These are phyloP conservation scores for Mallotus repandus DNA, from an alignment of 441 rosid genomes.

Conservation along the genomic window DNA sequence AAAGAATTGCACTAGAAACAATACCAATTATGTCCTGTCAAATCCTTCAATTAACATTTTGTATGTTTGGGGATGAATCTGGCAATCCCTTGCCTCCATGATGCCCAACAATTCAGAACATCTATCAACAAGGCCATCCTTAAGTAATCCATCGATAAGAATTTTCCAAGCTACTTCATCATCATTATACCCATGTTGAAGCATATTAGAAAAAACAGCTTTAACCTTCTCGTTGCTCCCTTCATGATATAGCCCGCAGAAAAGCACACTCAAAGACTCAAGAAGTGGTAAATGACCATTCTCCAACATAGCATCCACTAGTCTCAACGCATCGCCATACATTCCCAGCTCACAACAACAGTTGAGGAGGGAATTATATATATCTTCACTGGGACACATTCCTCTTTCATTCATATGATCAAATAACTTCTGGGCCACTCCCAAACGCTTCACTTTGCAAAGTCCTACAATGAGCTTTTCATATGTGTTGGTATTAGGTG, in stretches of 20 bases:
- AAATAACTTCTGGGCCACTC: conserved; percentile 47
- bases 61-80: conserved; percentile 58
- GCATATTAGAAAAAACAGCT: conserved; percentile 45
- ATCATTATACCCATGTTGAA: conserved; percentile 52
- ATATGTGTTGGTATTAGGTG: conserved; percentile 54
- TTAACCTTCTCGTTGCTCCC: conserved; percentile 52
- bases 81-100: conserved; percentile 62
- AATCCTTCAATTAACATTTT: conserved; percentile 56
- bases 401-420: conserved; percentile 53
- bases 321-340: conserved; percentile 46
- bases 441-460: conserved; percentile 48
- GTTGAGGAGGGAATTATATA: conserved; percentile 51
- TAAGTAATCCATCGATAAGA: conserved; percentile 69
- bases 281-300: conserved; percentile 57
- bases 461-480: conserved; percentile 57
- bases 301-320: conserved; percentile 52
- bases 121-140: conserved; percentile 46
- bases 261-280: conserved; percentile 58
- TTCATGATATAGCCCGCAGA: conserved; percentile 55
- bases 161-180: conserved; percentile 86
- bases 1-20: neutral
- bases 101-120: conserved; percentile 56
- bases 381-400: conserved; percentile 49
- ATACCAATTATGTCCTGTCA: conserved; percentile 35
- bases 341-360: conserved; percentile 54